Conservation (phyloP, 2,329 filamentous ascomycete genomes). For the Gyromitra esculenta region DNA sequence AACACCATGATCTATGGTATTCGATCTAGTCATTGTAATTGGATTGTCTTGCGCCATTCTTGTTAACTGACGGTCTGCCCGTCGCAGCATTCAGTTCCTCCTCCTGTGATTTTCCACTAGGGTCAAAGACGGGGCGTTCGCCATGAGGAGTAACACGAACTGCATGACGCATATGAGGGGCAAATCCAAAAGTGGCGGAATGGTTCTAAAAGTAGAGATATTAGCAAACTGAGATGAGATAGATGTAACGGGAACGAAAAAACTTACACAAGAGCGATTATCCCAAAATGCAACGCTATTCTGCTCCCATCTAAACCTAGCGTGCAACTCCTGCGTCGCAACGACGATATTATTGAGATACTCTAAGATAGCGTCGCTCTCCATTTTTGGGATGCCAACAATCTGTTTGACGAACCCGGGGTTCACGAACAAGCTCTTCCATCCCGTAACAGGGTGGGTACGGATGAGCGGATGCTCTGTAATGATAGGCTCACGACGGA, state of each 20-base stretch:
- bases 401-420: conserved; percentile 69
- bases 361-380: conserved; percentile 66
- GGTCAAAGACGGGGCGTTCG: conserved; percentile 59
- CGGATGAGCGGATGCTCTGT: conserved; percentile 69
- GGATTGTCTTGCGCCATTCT: conserved; percentile 67
- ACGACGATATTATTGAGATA: conserved; percentile 67
- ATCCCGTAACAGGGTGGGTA: conserved; percentile 70
- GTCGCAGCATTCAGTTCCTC: conserved; percentile 65
- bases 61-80: conserved; percentile 66
- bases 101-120: conserved; percentile 65
- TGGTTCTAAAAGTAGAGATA: conserved; percentile 63
- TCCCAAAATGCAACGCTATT: conserved; percentile 76
- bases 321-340: conserved; percentile 74
- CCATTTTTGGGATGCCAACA: conserved; percentile 68
- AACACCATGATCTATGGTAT: not conserved
- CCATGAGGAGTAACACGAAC: conserved; percentile 60
- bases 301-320: conserved; percentile 72
- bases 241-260: not conserved
- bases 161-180: conserved; percentile 68
- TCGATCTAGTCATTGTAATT: conserved; percentile 68
- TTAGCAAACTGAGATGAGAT: conserved; percentile 11
- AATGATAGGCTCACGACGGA: conserved; percentile 66
- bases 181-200: conserved; percentile 68
- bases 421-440: conserved; percentile 71
- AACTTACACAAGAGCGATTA: conserved; percentile 67